Conservation (phyloP, 2,329 filamentous ascomycete species). For the Claviceps capensis region DNA sequence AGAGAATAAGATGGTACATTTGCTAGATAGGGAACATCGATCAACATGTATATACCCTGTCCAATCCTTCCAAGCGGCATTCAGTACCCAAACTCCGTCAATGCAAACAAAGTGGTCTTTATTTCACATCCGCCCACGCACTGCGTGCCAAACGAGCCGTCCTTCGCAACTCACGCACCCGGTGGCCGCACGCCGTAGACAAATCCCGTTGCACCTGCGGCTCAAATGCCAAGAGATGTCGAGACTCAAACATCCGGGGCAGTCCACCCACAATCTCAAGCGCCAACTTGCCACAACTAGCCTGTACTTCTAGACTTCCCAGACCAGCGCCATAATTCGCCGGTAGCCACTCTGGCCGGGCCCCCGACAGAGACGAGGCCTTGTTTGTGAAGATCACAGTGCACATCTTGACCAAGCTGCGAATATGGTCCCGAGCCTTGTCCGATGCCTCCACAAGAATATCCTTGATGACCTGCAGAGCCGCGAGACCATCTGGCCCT, state of each 20-base stretch:
- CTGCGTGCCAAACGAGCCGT: conserved; percentile 34
- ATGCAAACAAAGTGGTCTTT: conserved; percentile 1
- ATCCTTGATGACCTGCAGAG: conserved; percentile 33
- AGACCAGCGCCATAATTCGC: conserved; percentile 9
- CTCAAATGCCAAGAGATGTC: conserved; percentile 29
- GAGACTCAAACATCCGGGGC: conserved; percentile 33
- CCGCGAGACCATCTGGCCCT: conserved; percentile 31
- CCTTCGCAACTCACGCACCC: conserved; percentile 36
- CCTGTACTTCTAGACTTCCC: conserved; percentile 12
- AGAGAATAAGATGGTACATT: not conserved
- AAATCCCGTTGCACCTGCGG: conserved; percentile 32
- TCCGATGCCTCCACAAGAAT: conserved; percentile 33
- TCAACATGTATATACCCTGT: not conserved
- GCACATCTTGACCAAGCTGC: conserved; percentile 33
- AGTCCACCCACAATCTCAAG: conserved; percentile 34
- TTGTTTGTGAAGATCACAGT: conserved; percentile 24
- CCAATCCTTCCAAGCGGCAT: not conserved
- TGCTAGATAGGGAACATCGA: not conserved
- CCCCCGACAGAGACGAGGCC: conserved; percentile 11
- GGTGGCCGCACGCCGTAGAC: conserved; percentile 37
- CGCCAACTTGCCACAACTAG: conserved; percentile 30
- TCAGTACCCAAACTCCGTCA: not conserved
- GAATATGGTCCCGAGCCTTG: conserved; percentile 32
- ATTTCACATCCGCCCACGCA: conserved; percentile 32
- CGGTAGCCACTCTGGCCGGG: conserved; percentile 18